These are phyloP conservation scores for Prinsepia uniflora DNA, from an alignment of 306 rosid species.

Conservation along the genomic window DNA sequence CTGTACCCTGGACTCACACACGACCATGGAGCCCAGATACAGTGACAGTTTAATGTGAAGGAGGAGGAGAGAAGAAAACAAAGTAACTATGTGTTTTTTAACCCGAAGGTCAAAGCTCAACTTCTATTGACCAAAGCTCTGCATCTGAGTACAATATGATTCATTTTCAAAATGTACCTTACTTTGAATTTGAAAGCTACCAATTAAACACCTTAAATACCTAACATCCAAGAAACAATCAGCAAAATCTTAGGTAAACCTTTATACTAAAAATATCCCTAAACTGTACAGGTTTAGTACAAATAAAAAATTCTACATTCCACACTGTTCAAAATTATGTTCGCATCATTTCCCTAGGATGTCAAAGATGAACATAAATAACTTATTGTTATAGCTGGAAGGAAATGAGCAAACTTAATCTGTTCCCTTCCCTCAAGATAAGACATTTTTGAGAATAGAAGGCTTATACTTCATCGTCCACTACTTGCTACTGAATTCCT, in stretches of 20 bases:
- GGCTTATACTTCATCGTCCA: constrained; percentile 18
- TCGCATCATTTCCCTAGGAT: not conserved
- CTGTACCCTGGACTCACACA: not conserved
- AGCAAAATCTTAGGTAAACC: not conserved
- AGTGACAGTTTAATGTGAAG: not conserved
- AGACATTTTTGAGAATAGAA: constrained; percentile 13
- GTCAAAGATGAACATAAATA: not conserved
- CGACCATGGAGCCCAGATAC: not conserved
- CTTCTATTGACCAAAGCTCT: not conserved
- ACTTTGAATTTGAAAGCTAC: not conserved
- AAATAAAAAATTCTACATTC: not conserved
- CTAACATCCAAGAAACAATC: not conserved
- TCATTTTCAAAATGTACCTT: not conserved
- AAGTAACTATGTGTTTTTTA: not conserved
- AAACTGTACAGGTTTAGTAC: not conserved
- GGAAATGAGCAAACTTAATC: not conserved
- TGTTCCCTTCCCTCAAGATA: constrained; percentile 12
- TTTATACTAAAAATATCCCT: not conserved
- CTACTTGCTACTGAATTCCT: constrained; percentile 8
- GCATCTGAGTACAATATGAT: not conserved
- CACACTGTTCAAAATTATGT: not conserved
- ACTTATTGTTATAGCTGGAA: not conserved
- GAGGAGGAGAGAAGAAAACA: not conserved
- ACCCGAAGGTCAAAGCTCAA: not conserved
- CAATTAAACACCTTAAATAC: not conserved